phyloP scores from a whole-genome alignment of 768 basidiomycete genomes.

The Mycena kentingensis region DNA sequence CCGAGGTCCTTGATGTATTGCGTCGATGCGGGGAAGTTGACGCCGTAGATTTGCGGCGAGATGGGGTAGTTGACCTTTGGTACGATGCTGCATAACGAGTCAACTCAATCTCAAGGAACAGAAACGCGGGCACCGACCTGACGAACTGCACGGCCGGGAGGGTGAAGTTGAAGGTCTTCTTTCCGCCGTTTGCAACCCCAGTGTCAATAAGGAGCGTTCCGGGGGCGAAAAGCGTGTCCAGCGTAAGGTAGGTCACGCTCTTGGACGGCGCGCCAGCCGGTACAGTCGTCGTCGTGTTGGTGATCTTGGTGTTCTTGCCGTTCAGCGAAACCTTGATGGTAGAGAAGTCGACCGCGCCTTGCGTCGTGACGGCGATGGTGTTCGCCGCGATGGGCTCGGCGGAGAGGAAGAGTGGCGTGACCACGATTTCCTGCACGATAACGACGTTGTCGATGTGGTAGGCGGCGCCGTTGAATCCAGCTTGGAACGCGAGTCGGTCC shows the following conservation, averaged over 20 bases:
- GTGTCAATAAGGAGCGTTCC: constrained; percentile 42
- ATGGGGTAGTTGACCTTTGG: constrained; percentile 41
- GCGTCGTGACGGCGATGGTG: constrained; percentile 50
- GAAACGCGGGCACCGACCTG: constrained; percentile 37
- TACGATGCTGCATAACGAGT: constrained; percentile 35
- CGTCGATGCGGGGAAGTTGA: constrained; percentile 54
- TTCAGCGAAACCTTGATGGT: constrained; percentile 40
- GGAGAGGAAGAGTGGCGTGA: constrained; percentile 50
- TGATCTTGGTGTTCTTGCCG: constrained; percentile 35
- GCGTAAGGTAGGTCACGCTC: constrained; percentile 51
- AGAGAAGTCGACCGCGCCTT: constrained; percentile 47
- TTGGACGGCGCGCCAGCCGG: constrained; percentile 50
- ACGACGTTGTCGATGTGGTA: constrained; percentile 55
- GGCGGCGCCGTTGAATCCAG: constrained; percentile 45
- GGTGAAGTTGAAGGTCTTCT: constrained; percentile 40
- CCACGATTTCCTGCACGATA: constrained; percentile 43
- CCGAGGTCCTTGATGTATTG: constrained; percentile 51
- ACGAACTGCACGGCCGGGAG: constrained; percentile 46
- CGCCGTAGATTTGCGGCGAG: constrained; percentile 51
- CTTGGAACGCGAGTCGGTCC: constrained; percentile 55
- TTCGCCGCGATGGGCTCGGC: constrained; percentile 53
- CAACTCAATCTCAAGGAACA: not conserved
- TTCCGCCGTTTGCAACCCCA: constrained; percentile 35
- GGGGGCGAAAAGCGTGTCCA: constrained; percentile 40
- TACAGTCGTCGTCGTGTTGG: constrained; percentile 37